Evolutionary conservation across 371 early-diverging fungal genomes (phyloP), one percentile per base, ranked within the genome.

Genomic region (Blastocladiella emersonii): DNA sequence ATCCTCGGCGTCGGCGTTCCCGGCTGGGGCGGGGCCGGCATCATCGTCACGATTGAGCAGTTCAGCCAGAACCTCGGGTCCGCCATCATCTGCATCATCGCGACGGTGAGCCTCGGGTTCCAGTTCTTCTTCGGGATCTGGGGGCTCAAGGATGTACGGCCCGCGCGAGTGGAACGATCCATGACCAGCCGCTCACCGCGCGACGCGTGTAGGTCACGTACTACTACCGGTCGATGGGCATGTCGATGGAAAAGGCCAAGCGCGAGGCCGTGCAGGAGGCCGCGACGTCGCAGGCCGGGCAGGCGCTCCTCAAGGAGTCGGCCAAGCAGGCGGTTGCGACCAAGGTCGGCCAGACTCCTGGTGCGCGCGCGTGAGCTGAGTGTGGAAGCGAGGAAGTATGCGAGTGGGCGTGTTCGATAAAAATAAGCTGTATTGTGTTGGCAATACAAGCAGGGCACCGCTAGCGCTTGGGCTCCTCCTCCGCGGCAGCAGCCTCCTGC

Each of bases 71-170:
- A 43, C 37, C 13, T 17, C n/a, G 37, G 8, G 35, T 25, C 37
- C 0, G 70, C 63, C 34, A 41, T 67, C 27, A 39, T 70, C 36
- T 70, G 70, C 30, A 56, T 67, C 1, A 48, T 70, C 36, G 15
- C 61, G 12, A 34, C 59, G 5, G 65, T 61, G 15, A 27, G 61
- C 7, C 56, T 65, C 44, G 67, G 64, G 32, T 61, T 65, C 39
- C 61, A 70, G 34, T 62, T 65, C 23, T 53, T 70, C n/a, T 61
- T 61, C 10, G 70, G 70, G 10, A 8, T 70, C 3, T 70, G 70
- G 70, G 64, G 64, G 34, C n/a, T 70, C 27, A 70, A 70, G 55
- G 64, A 65, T n/a, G n/a, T n/a, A n/a, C n/a, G n/a, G n/a, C n/a
- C n/a, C n/a, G n/a, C n/a, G n/a, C n/a, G n/a, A n/a, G n/a, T n/a